Evolutionary conservation across 306 rosid species (phyloP).

Genomic region (Alnus glutinosa): DNA sequence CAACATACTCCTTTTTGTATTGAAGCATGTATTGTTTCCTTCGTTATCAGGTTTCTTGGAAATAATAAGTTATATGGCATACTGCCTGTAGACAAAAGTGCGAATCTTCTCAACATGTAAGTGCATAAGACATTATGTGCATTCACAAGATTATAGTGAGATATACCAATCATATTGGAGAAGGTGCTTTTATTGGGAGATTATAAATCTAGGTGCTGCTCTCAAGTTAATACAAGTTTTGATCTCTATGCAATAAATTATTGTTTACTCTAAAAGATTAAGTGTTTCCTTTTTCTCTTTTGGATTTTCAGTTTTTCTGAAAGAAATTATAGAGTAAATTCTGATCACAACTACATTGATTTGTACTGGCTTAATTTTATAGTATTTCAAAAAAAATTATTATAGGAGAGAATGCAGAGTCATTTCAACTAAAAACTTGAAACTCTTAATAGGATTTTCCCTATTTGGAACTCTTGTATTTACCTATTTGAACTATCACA

Average conservation of each 20-base stretch:
- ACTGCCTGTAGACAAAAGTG: constrained; percentile 48
- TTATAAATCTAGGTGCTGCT: not conserved
- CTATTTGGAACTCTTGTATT: not conserved
- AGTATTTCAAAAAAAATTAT: not conserved
- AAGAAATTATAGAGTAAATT: not conserved
- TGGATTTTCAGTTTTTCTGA: not conserved
- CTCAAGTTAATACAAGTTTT: not conserved
- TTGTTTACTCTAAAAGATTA: not conserved
- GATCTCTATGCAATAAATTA: not conserved
- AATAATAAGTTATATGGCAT: constrained; percentile 61
- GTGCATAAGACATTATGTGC: constrained; percentile 23
- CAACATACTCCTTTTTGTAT: constrained; percentile 1
- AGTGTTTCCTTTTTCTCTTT: not conserved
- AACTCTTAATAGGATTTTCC: not conserved
- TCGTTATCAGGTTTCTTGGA: constrained; percentile 67
- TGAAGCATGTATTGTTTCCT: constrained; percentile 15
- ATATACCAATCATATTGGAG: not conserved
- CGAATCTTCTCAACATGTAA: constrained; percentile 55
- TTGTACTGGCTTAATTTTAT: not conserved
- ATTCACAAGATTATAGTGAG: not conserved
- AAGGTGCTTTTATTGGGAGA: not conserved
- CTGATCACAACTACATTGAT: not conserved
- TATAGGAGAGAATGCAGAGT: not conserved
- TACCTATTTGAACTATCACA: not conserved
- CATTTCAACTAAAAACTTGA: not conserved